Base-by-base conservation (phyloP, 2,329 filamentous ascomycete species). In the Aspergillus sclerotialis region DNA sequence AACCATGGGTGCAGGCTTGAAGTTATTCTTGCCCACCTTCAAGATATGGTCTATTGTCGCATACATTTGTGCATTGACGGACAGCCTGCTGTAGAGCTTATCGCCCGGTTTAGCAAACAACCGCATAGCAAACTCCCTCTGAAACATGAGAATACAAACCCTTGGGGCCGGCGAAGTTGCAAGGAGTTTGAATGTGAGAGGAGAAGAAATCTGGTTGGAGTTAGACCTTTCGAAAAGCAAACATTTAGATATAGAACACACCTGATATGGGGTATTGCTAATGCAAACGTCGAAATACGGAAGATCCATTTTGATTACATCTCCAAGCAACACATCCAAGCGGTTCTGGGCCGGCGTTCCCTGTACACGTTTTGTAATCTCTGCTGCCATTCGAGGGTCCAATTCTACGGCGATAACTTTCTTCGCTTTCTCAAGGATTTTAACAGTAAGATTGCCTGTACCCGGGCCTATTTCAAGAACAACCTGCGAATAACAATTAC, bases 21-120 rank as follows among this genome's bases (percentile, higher is more conserved):
- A 98, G 68, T 96, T 96, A 64, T 93, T 92, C 64, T 82, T 84
- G 45, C 89, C 88, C 29, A 96, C 90, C 67, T 94, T 94, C 81
- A 94, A 86, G 48, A 94, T 79, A 47, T 75, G 67, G 39, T 67
- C 62, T 29, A 82, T 78, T 50, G 78, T 80, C 7, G 82, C 78
- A 78, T 84, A 95, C 73, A 96, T 94, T 58, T 96, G 90, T 12
- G 84, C 86, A 53, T 96, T 96, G 38, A 94, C 90, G 2, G 78
- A 84, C 16, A 96, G 72, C n/a, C 92, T 76, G 46, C 81, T 88
- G 69, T 95, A 96, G 7, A 96, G 76, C 34, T 87, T 76, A 55
- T 95, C 89, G 7, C 86, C 86, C 0, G 90, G 86, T 28, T 82
- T 81, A 10, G 92, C 92, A 37, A 93, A 90, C 23, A 96, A 70